Percentiles rank a stretch among this genome's conserved stretches.
Conservation (phyloP, 2,329 filamentous ascomycete species). For the Plectosphaerella cucumerina region DNA sequence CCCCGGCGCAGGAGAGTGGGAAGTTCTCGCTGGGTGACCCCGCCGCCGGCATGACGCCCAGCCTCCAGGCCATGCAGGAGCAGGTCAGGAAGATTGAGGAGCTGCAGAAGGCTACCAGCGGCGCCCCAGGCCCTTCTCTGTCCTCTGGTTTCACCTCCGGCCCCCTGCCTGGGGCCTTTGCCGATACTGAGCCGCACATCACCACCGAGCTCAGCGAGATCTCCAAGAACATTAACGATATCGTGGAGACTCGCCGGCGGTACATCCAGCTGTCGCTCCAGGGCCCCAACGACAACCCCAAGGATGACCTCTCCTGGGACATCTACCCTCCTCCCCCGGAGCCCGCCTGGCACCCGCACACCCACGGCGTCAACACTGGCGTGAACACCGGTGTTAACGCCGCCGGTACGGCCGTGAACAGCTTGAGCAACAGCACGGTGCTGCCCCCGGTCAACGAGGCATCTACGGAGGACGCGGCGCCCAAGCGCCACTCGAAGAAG, state of each 20-base stretch:
- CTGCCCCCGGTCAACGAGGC: slow-evolving; percentile 18
- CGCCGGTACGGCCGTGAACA: slow-evolving; percentile 31
- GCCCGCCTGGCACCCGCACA: slow-evolving; percentile 64
- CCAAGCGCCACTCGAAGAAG: slow-evolving; percentile 49
- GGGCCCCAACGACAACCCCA: slow-evolving; percentile 78
- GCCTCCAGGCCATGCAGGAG: not conserved
- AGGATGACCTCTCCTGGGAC: slow-evolving; percentile 75
- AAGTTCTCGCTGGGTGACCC: not conserved
- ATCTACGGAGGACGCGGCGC: slow-evolving; percentile 20
- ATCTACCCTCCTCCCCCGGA: slow-evolving; percentile 91
- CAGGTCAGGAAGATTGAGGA: not conserved
- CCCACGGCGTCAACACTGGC: slow-evolving; percentile 14
- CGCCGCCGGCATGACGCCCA: not conserved
- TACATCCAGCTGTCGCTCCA: slow-evolving; percentile 87
- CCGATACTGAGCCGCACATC: slow-evolving; percentile 72
- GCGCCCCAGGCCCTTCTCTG: not conserved
- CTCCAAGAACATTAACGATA: slow-evolving; percentile 83
- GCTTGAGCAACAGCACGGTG: slow-evolving; percentile 42
- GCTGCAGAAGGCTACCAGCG: not conserved
- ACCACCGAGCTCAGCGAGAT: slow-evolving; percentile 81
- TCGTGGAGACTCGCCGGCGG: slow-evolving; percentile 83
- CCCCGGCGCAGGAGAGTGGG: not conserved
- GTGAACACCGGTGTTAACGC: slow-evolving; percentile 3
- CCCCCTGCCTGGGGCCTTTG: slow-evolving; percentile 51
- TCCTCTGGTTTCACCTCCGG: not conserved